phyloP scores from a whole-genome alignment of 2,329 filamentous ascomycete genomes.

The Alternaria metachromatica region DNA sequence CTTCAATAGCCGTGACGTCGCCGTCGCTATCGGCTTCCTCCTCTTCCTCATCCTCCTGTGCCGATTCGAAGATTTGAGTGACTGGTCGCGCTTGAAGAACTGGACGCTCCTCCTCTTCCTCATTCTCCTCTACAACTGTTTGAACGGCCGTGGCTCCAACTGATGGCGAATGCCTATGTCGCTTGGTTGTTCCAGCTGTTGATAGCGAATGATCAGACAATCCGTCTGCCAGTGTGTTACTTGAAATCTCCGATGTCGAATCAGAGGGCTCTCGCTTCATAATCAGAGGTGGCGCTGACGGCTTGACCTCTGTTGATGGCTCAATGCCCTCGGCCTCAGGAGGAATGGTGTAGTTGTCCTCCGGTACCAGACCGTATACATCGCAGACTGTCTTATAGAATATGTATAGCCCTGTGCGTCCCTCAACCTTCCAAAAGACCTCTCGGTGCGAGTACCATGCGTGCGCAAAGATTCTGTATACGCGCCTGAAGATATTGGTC shows the following conservation, averaged over 20 bases:
- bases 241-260: slow-evolving; percentile 26
- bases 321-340: slow-evolving; percentile 84
- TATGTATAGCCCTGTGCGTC: slow-evolving; percentile 88
- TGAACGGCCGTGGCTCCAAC: slow-evolving; percentile 75
- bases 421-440: slow-evolving; percentile 94
- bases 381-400: slow-evolving; percentile 98
- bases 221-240: slow-evolving; percentile 30
- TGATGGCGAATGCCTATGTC: slow-evolving; percentile 83
- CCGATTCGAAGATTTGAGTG: slow-evolving; percentile 26
- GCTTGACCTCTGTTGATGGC: slow-evolving; percentile 53
- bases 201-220: slow-evolving; percentile 56
- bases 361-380: slow-evolving; percentile 83
- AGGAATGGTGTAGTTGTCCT: slow-evolving; percentile 95
- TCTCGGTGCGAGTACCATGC: slow-evolving; percentile 98
- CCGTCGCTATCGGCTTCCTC: slow-evolving; percentile 12
- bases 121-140: slow-evolving; percentile 82
- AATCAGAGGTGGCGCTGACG: slow-evolving; percentile 39
- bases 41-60: slow-evolving; percentile 11
- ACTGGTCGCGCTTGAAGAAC: slow-evolving; percentile 18
- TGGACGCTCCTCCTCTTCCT: slow-evolving; percentile 65
- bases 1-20: slow-evolving; percentile 22
- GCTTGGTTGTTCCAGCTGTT: slow-evolving; percentile 74
- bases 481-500: slow-evolving; percentile 90
- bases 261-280: slow-evolving; percentile 46
- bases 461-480: slow-evolving; percentile 97